Conservation (phyloP, 495 filamentous ascomycete genomes). For the Aspergillus olivimuriae region DNA sequence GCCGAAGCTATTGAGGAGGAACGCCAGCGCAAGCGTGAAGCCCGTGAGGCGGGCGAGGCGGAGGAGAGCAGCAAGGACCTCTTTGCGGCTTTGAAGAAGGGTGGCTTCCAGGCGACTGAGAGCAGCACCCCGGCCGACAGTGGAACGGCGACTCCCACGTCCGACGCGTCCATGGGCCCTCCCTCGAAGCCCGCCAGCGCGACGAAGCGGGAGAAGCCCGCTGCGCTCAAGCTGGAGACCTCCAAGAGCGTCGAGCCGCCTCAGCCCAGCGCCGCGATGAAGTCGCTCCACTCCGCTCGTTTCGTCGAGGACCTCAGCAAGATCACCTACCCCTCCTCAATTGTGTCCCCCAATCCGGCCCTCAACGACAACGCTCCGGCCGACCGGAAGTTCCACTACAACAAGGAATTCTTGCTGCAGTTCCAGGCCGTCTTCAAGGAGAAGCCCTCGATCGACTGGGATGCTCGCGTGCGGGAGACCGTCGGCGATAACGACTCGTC, state of each 20-base stretch:
- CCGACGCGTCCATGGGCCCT: slow-evolving; percentile 48
- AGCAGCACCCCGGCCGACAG: slow-evolving; percentile 46
- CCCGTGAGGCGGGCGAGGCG: slow-evolving; percentile 34
- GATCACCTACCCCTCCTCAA: slow-evolving; percentile 67
- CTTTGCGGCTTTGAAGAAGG: slow-evolving; percentile 54
- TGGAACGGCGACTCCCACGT: slow-evolving; percentile 50
- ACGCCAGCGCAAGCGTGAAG: slow-evolving; percentile 40
- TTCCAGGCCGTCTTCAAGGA: slow-evolving; percentile 93
- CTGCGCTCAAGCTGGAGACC: slow-evolving; percentile 76
- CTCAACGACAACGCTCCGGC: slow-evolving; percentile 68
- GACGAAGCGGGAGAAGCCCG: slow-evolving; percentile 60
- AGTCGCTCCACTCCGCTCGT: slow-evolving; percentile 80
- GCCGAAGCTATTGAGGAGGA: slow-evolving; percentile 52
- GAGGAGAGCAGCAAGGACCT: slow-evolving; percentile 36
- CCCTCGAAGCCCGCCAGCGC: slow-evolving; percentile 48
- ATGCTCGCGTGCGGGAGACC: slow-evolving; percentile 72
- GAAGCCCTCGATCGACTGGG: slow-evolving; percentile 89
- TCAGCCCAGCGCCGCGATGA: slow-evolving; percentile 86
- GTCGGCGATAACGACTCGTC: slow-evolving; percentile 72
- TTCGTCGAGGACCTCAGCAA: slow-evolving; percentile 66
- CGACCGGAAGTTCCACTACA: slow-evolving; percentile 87
- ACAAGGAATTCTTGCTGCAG: slow-evolving; percentile 92
- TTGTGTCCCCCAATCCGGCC: slow-evolving; percentile 84
- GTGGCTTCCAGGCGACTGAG: slow-evolving; percentile 39
- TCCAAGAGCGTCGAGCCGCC: slow-evolving; percentile 77